phyloP scores from a whole-genome alignment of 176 grass and related monocot species.

The Oryza brachyantha region DNA sequence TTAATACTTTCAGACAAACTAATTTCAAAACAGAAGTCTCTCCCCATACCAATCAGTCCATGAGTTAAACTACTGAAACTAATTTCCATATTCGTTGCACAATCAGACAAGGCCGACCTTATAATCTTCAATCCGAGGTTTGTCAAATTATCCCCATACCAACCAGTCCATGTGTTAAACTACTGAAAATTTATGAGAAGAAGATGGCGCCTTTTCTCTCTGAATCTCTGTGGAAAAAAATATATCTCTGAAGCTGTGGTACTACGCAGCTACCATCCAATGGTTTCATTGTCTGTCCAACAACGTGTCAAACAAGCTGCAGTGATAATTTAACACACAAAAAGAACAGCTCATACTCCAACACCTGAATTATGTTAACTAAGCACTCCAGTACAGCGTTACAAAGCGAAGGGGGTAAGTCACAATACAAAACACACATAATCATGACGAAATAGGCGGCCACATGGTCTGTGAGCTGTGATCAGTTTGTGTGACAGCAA shows the following conservation, averaged over 20 bases:
- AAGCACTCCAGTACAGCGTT: background rate
- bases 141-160: too few relatives aligned
- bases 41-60: too few relatives aligned
- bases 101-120: too few relatives aligned
- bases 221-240: background rate
- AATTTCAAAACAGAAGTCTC: too few relatives aligned
- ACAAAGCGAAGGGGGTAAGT: too few relatives aligned
- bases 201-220: background rate
- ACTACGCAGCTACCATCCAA: too few relatives aligned
- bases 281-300: too few relatives aligned
- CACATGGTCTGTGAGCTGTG: background rate
- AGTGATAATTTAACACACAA: background rate
- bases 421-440: background rate
- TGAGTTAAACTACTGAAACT: too few relatives aligned
- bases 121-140: too few relatives aligned
- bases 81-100: too few relatives aligned
- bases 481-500: background rate
- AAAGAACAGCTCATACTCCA: background rate
- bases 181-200: background rate
- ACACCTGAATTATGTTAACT: background rate
- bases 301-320: background rate
- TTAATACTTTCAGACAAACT: too few relatives aligned
- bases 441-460: background rate
- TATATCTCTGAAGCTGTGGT: too few relatives aligned
- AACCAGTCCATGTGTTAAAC: background rate